These are phyloP conservation scores for Poteriospumella lacustris DNA, from an alignment of 108 stramenopile genomes.

Conservation along the genomic window DNA sequence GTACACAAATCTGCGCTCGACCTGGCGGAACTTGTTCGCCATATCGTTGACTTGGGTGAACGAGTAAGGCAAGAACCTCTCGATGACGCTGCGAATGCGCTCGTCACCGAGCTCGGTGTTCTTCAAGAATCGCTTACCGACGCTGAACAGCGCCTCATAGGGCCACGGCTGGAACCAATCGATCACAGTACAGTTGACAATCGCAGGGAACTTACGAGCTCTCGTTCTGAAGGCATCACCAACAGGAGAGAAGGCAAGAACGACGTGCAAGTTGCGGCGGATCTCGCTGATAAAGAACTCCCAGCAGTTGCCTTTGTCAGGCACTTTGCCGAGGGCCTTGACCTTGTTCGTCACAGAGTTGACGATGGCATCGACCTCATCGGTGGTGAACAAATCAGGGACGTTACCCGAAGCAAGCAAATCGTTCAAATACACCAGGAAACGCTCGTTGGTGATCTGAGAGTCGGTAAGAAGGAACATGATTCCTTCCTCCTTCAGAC, in stretches of 20 bases:
- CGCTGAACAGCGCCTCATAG: conserved; percentile 57
- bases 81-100: conserved; percentile 57
- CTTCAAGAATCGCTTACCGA: conserved; percentile 51
- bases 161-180: conserved; percentile 76
- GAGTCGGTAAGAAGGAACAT: conserved; percentile 67
- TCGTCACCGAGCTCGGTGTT: conserved; percentile 41
- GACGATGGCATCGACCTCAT: conserved; percentile 64
- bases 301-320: conserved; percentile 65
- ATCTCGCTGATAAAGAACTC: conserved; percentile 64
- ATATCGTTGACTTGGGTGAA: conserved; percentile 63
- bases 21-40: conserved; percentile 51
- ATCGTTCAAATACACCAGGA: conserved; percentile 69
- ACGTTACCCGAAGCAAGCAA: conserved; percentile 65
- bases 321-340: conserved; percentile 61
- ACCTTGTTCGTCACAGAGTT: conserved; percentile 58
- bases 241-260: conserved; percentile 68
- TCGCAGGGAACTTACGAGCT: conserved; percentile 60
- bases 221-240: conserved; percentile 60
- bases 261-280: conserved; percentile 66
- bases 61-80: conserved; percentile 66
- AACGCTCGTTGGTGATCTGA: conserved; percentile 72
- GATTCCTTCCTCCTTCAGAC: conserved; percentile 67
- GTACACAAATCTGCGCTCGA: conserved; percentile 62
- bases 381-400: conserved; percentile 65
- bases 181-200: conserved; percentile 66